Evolutionary conservation across 768 basidiomycete genomes (phyloP), one percentile per base, ranked within the genome.

Genomic region (Suillus plorans): DNA sequence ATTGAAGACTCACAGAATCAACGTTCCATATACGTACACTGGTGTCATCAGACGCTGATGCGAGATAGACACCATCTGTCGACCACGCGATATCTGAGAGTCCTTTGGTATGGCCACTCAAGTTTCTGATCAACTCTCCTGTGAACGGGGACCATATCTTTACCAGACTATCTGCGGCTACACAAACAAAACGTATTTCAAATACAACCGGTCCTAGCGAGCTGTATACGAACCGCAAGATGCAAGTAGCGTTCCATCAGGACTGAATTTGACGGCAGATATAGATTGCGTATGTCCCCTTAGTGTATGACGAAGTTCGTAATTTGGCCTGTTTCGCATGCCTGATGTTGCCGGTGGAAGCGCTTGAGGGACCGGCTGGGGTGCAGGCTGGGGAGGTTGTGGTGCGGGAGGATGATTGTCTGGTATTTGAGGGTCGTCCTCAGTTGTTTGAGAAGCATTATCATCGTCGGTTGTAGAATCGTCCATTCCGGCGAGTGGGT

Each of bases 71-170:
- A 69, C 90, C 90, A 74, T 97, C 91, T 12, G 89, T 82, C 8
- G 95, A 92, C 91, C 95, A 96, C 1, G 94, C 83, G 60, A 98
- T 82, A 73, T 97, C 94, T 36, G 94, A 95, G 44, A 97, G 82
- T 1, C 97, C 97, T 74, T 87, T 83, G 4, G 89, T 85, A 71
- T 94, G 92, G 2, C 92, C 91, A 56, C 78, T 84, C 34, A 94
- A 79, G 70, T 91, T 91, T 60, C 89, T 84, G 61, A 92, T 83
- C 66, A 91, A 85, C 71, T 89, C 85, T 1, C 92, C 91, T 4
- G 91, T 92, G 65, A 87, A 87, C 2, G 91, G 88, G 37, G 90
- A 88, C 91, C 92, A 94, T 57, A 93, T 85, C 76, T 94, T 94
- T 59, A 94, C 85, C 52, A 86, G 75, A 42, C 86, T 89, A 74